Evolutionary conservation across 306 rosid genomes (phyloP), one percentile per base, ranked within the genome.

Genomic region (Castanopsis chinensis): DNA sequence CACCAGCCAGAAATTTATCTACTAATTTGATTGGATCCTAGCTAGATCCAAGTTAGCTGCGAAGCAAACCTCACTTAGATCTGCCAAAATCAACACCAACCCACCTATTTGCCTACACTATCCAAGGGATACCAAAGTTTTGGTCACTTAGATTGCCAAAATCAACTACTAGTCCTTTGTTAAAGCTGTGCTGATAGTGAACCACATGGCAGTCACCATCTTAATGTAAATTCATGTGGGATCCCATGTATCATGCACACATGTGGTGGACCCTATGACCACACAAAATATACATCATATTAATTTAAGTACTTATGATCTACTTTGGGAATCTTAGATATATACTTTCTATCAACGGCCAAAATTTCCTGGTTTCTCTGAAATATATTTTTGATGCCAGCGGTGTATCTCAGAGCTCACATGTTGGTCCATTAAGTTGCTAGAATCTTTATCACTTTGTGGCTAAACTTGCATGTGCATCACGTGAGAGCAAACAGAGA

Each of bases 401-500:
- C 2, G 2, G 14, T 35, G 5, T 43, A 56, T 78, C 72, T 78
- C 68, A 82, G 76, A 65, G 57, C 76, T 61, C 81, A 11, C 85
- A 71, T 58, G 70, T 71, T 57, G 79, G 81, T 3, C 71, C 17
- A 67, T 19, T 28, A 63, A 63, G 41, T 13, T 3, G 69, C 69
- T 25, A 27, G 69, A 28, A 14, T 27, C 68, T 63, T 11, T 63
- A 41, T 41, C 45, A 32, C 21, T 64, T 64, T 69, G 81, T 35
- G 35, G 57, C 69, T 60, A 28, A 23, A 23, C 61, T 69, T 18
- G 56, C 92, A 83, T 51, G 89, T 83, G 84, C 68, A 25, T 83
- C 78, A 83, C 61, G 81, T 79, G 85, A 72, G 70, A 27, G 3
- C 59, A 71, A 78, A 79, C 69, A 49, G 70, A 55, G 74, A 33